Percentiles rank a stretch among this genome's conserved stretches.
These are phyloP conservation scores for Haberlea rhodopensis DNA, from an alignment of 257 asterid species.

Conservation along the genomic window DNA sequence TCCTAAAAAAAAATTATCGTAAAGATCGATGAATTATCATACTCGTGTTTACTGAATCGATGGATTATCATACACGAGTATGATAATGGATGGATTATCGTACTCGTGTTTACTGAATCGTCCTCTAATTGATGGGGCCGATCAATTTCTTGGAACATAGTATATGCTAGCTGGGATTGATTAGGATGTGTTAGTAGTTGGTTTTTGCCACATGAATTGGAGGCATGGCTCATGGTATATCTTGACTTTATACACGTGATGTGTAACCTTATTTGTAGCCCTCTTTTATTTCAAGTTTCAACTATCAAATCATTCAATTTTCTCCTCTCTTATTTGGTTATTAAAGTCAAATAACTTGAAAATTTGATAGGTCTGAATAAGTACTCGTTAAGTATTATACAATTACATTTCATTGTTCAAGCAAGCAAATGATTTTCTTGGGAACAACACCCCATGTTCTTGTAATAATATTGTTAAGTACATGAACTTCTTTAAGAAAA, in stretches of 20 bases:
- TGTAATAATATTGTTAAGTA: background rate
- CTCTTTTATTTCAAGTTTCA: background rate
- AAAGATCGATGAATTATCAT: too few relatives aligned
- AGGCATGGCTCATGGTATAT: background rate
- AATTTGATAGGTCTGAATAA: background rate
- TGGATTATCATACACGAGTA: too few relatives aligned
- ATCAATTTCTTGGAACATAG: too few relatives aligned
- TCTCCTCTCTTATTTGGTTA: background rate
- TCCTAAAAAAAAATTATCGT: too few relatives aligned
- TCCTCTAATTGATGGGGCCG: too few relatives aligned
- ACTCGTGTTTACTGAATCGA: too few relatives aligned
- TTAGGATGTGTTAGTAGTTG: background rate
- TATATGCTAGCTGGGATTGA: background rate
- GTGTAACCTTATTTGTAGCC: background rate
- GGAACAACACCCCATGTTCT: background rate
- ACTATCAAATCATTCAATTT: background rate
- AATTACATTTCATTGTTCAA: too few relatives aligned
- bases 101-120: too few relatives aligned
- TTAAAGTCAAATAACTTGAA: background rate
- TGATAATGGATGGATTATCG: too few relatives aligned
- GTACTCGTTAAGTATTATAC: background rate
- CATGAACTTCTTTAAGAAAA: background rate
- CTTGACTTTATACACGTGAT: background rate
- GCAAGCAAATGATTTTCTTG: background rate
- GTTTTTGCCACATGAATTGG: background rate